Evolutionary conservation across 176 grass and related monocot genomes (phyloP), one percentile per base, ranked within the genome.

Genomic region (Paspalum notatum): DNA sequence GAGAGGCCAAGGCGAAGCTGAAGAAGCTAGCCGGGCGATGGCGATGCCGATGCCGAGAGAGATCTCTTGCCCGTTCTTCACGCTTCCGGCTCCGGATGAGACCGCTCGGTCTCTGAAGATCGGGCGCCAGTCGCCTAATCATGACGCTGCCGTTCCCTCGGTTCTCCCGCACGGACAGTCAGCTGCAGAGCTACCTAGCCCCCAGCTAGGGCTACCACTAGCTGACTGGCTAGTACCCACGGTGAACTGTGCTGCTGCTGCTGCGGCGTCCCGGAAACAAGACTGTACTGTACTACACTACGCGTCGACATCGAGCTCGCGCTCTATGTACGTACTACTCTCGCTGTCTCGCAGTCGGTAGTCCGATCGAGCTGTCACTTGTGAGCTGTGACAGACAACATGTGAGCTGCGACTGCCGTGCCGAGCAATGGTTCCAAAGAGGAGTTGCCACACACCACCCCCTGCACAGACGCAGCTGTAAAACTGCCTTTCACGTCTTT

Each of bases 31-130:
- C 14, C 8, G 7, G 53, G 5, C 6, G 32, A 1, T 3, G 32
- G 3, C 32, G 32, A 32, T 32, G 32, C 32, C 32, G 32, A 32
- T 1, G 32, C 32, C 32, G 32, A 32, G 32, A 32, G n/a, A 82
- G 75, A 91, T 88, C 82, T 85, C 85, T 85, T 88, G 77, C 68
- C 66, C 85, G 77, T 5, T 25, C 72, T 81, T 65, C 27, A 91
- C 89, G 89, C 61, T 85, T 91, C 67, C 82, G 82, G 72, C 82
- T 82, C 59, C 66, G 16, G 88, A 86, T 82, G 73, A 82, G 88
- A 86, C 83, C 77, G 15, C 15, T 67, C 25, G 4, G 70, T 22
- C 63, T 84, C 16, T 15, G 55, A n/a, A 65, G 38, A 74, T 82
- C 83, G 56, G 61, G 43, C 16, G 50, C 62, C 78, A 72, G 42